Conservation (phyloP, 495 filamentous ascomycete species). For the Aspergillus sclerotiicarbonarius region DNA sequence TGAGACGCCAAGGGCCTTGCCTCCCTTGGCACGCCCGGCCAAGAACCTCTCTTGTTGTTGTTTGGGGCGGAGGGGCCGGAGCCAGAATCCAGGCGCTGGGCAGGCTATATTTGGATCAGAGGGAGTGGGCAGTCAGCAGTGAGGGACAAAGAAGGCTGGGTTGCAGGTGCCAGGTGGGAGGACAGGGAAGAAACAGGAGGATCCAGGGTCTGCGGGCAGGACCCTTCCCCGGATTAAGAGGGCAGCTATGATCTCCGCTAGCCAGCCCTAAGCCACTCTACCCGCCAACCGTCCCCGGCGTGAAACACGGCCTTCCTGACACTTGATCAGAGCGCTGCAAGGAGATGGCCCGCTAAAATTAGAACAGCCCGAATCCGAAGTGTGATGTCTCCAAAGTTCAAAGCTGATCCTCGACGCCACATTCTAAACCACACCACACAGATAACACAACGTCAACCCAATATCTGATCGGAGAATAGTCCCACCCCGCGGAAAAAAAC, state of each 20-base stretch:
- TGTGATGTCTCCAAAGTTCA: not conserved
- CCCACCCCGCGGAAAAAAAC: not conserved
- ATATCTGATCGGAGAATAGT: not conserved
- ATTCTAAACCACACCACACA: not conserved
- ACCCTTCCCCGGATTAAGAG: not conserved
- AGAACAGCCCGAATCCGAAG: not conserved
- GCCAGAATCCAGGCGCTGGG: not conserved
- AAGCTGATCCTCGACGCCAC: too few species aligned
- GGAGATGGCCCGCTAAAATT: not conserved
- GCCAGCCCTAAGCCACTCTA: not conserved
- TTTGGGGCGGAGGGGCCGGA: not conserved
- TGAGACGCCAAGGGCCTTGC: constrained; percentile 5
- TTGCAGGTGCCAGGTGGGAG: not conserved
- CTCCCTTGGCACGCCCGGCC: constrained; percentile 4
- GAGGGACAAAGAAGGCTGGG: not conserved
- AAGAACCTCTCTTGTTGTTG: not conserved
- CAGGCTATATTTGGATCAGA: not conserved
- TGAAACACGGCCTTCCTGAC: not conserved
- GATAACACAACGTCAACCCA: not conserved
- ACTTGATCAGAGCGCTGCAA: not conserved
- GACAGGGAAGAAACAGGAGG: not conserved
- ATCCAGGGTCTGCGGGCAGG: not conserved
- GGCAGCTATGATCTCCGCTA: not conserved
- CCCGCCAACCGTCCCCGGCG: too few species aligned
- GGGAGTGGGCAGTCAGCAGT: not conserved